Base-by-base conservation (phyloP, 306 rosid species). In the Sphenostylis stenocarpa region DNA sequence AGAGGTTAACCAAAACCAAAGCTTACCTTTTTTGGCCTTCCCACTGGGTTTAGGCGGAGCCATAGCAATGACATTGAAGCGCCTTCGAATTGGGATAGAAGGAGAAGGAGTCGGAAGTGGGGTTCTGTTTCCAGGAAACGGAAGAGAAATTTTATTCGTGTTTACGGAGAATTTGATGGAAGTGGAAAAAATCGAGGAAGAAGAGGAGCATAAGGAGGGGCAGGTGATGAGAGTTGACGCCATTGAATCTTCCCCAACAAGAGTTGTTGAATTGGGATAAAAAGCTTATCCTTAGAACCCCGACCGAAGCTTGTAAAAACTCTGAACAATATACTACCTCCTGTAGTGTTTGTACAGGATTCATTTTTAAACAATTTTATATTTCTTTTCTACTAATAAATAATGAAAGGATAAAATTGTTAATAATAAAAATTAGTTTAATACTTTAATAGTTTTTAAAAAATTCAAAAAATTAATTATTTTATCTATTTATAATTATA, bases 21-120 rank as follows among this genome's bases (percentile, higher is more conserved):
- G 1, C 0, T 9, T 60, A 89, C 99, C 99, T 87, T 95, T 95
- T 83, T 92, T 95, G 75, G 90, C 70, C 74, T 95, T 95, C 1
- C 98, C 98, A 2, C 90, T 94, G 16, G 99, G 90, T 69, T 95
- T 94, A 1, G 99, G 99, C 0, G 99, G 99, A 72, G 99, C 99
- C 99, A 95, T 95, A 4, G 99, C 88, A 31, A 74, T 82, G 64
- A 95, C 85, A 61, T 67, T 23, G 85, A 92, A 87, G 43, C 91
- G 90, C 77, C 92, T 47, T 16, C 80, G 82, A 43, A 57, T n/a
- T 12, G 84, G 86, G 29, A 61, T 10, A 21, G 84, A 81, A 51
- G 84, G 84, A 65, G 77, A 28, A 26, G 12, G 36, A 19, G 73
- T 60, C 0, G 64, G 56, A 12, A 71, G 80, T 34, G 81, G 80